Conservation (phyloP, 2,329 filamentous ascomycete genomes). For the Neonectria coccinea region DNA sequence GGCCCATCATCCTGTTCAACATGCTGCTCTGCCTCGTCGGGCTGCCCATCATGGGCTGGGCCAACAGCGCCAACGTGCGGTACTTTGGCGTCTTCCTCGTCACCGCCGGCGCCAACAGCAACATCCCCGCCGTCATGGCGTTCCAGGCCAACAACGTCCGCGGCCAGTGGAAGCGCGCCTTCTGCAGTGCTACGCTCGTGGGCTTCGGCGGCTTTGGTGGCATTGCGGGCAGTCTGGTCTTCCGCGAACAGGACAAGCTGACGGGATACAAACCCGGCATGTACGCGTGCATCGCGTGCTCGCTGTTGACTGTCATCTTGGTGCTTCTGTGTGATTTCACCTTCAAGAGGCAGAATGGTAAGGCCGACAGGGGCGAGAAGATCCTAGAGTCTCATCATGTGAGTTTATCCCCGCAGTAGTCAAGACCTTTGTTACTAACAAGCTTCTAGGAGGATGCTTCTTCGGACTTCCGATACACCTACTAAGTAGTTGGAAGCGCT, state of each 20-base stretch:
- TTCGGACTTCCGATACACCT: conserved; percentile 52
- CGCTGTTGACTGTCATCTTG: conserved; percentile 59
- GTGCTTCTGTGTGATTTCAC: conserved; percentile 56
- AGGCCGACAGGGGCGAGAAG: conserved; percentile 66
- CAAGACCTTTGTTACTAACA: conserved; percentile 27
- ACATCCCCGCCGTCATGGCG: conserved; percentile 78
- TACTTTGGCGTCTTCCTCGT: conserved; percentile 82
- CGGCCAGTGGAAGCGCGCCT: conserved; percentile 89
- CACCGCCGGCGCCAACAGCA: conserved; percentile 82
- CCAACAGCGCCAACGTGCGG: conserved; percentile 64
- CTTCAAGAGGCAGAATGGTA: conserved; percentile 59
- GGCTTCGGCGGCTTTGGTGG: conserved; percentile 83
- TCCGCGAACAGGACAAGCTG: conserved; percentile 66
- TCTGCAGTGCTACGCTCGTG: conserved; percentile 80
- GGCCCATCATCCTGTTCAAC: conserved; percentile 75
- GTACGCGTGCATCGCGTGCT: conserved; percentile 66
- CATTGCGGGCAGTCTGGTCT: conserved; percentile 80
- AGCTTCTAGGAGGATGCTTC: conserved; percentile 43
- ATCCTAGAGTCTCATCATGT: conserved; percentile 64
- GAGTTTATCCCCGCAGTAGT: conserved; percentile 43
- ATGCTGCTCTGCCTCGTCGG: conserved; percentile 75
- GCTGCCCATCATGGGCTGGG: conserved; percentile 79
- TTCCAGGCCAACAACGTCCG: conserved; percentile 91
- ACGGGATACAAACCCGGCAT: conserved; percentile 67
- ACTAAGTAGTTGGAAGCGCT: conserved; percentile 36